phyloP scores from a whole-genome alignment of 176 grass and related monocot species.

The Raddia distichophylla region DNA sequence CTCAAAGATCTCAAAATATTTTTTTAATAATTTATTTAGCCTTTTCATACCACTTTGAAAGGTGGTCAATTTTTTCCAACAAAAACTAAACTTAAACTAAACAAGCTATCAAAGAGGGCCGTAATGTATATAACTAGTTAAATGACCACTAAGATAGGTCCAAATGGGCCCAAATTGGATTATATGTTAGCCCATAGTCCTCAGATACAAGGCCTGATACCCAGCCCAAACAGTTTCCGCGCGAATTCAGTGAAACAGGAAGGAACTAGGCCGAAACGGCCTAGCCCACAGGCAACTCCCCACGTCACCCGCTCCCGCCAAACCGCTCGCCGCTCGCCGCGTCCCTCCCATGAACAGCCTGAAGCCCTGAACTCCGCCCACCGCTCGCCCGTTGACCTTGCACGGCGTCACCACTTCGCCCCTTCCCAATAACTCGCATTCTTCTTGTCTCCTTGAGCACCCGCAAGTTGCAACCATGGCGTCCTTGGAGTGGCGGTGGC shows the following conservation, averaged over 20 bases:
- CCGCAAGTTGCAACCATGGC: not conserved
- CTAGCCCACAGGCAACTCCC: not conserved
- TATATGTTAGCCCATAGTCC: not conserved
- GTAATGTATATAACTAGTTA: too few species aligned
- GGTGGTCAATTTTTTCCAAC: too few species aligned
- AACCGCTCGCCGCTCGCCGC: slow-evolving; percentile 3
- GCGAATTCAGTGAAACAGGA: not conserved
- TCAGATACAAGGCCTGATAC: not conserved
- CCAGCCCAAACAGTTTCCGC: not conserved
- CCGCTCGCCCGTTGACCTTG: not conserved
- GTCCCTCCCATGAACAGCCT: not conserved
- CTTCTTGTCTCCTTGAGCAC: not conserved
- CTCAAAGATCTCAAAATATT: too few species aligned
- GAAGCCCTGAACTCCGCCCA: not conserved
- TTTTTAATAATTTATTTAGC: too few species aligned
- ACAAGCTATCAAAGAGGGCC: too few species aligned
- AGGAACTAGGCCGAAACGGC: not conserved
- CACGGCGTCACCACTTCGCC: not conserved
- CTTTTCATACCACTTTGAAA: too few species aligned
- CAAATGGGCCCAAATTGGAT: too few species aligned
- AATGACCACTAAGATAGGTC: too few species aligned
- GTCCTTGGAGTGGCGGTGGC: not conserved
- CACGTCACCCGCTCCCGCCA: not conserved
- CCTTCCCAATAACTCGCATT: not conserved
- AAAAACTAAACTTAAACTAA: too few species aligned